Evolutionary conservation across 202 grass and related monocot species (phyloP), one percentile per base, ranked within the genome.

Genomic region (Sporobolus alterniflorus): DNA sequence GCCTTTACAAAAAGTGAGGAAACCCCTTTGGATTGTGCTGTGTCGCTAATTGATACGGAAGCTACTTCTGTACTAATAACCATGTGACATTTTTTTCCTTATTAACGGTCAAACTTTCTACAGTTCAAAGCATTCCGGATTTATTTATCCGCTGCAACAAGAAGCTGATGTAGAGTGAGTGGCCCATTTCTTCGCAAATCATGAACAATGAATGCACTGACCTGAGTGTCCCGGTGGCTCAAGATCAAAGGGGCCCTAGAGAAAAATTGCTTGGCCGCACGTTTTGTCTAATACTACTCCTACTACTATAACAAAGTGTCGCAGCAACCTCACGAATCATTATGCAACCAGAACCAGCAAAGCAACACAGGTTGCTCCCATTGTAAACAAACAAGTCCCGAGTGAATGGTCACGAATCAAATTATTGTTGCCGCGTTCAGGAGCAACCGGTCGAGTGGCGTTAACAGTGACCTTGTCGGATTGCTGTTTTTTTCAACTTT

Each of bases 321-420:
- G 78, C 15, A 2, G 30, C 39, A 20, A 24, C 52, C 39, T 82
- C 15, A 28, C 43, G 71, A 76, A 82, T 67, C 72, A 82, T 86
- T 50, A 77, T 71, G 73, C 67, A 15, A 17, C 48, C 11, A 43
- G n/a, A n/a, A n/a, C n/a, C n/a, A n/a, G n/a, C n/a, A n/a, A n/a
- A n/a, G 56, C 83, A 44, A 76, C 48, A 32, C 83, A 55, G 77
- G 78, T 39, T 67, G 72, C 57, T 47, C 52, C 32, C 76, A 2
- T 29, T 34, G 41, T 69, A 63, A 83, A 67, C 47, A 73, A 85
- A 42, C 64, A 67, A 39, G 40, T 32, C 30, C 64, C 18, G 1
- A 77, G 66, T 69, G 79, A 86, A 83, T 9, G 83, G 78, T 90
- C 88, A 83, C 51, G 65, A 21, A 83, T 86, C 88, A 79, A 73